Percentiles rank a stretch among this genome's conserved stretches.
These are phyloP conservation scores for Pachysandra terminalis DNA, from an alignment of 164 flowering plant genomes.

Conservation along the genomic window DNA sequence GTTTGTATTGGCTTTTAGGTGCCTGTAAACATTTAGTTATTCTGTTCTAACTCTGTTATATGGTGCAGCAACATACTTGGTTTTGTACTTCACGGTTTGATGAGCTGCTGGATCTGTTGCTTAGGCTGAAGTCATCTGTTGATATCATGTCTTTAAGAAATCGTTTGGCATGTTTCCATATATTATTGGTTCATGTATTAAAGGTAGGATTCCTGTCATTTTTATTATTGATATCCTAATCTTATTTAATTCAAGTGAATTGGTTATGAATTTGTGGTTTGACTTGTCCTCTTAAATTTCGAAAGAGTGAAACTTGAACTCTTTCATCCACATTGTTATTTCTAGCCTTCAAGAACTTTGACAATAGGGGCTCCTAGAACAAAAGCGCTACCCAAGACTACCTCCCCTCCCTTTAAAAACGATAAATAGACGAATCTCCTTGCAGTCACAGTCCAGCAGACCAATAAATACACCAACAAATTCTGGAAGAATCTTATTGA, in stretches of 20 bases:
- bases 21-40: neutral
- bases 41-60: neutral
- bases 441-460: no score
- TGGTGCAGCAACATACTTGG: conserved; percentile 68
- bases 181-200: conserved; percentile 52
- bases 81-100: conserved; percentile 56
- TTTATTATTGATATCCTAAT: neutral
- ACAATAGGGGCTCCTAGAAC: neutral
- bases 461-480: no score
- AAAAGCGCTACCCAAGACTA: no score
- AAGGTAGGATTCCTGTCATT: conserved; percentile 38
- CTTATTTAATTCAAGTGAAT: neutral
- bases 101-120: conserved; percentile 58
- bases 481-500: no score
- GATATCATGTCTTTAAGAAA: conserved; percentile 38
- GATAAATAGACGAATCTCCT: no score
- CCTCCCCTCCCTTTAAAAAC: no score
- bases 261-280: neutral
- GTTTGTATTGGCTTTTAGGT: conserved; percentile 29
- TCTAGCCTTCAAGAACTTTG: neutral
- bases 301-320: neutral
- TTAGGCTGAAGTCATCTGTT: conserved; percentile 46
- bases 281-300: neutral
- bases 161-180: conserved; percentile 60
- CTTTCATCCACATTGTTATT: neutral